Base-by-base conservation (phyloP, 2,329 filamentous ascomycete genomes). In the Chrysoporthe cubensis region DNA sequence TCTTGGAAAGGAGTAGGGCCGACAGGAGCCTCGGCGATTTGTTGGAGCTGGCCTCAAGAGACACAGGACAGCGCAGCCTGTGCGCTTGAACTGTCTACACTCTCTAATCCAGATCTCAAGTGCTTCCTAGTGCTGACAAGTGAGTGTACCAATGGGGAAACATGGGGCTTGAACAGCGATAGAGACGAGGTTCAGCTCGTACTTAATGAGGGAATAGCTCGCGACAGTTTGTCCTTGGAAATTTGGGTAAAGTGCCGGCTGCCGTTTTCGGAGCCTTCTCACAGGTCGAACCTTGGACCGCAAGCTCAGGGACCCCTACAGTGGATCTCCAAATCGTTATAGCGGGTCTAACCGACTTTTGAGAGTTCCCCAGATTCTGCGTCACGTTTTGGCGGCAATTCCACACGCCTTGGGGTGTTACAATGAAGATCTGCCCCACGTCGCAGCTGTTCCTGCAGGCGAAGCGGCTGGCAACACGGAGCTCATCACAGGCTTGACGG, bases 361-460 rank as follows among this genome's bases (percentile, higher is more conserved):
- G 43, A 18, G 44, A 58, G 50, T 59, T 68, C 63, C 66, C 66
- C 63, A 66, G 52, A 56, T 68, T 65, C 56, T 52, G 64, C 57
- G 56, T 37, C 32, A 40, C 50, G n/a, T 58, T 26, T 32, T 32
- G 44, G 44, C n/a, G 18, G 44, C 5, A 18, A 48, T 48, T 37
- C 16, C 21, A 42, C 34, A 54, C 61, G n/a, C 61, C 18, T 16
- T 21, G 46, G 32, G 48, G 60, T 62, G 32, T 18, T 63, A 34
- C 18, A 16, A 42, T 4, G 18, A 56, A n/a, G 26, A 34, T 26
- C 43, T 65, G 54, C 63, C 63, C 63, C 63, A 65, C 63, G 43
- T 32, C 34, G 14, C 59, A 44, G 14, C 14, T 54, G 58, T 66
- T 58, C 65, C 65, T 66, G 65, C 65, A 62, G 52, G 34, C 16